Conservation (phyloP, 2,329 filamentous ascomycete genomes). For the Dactylellina leptospora region DNA sequence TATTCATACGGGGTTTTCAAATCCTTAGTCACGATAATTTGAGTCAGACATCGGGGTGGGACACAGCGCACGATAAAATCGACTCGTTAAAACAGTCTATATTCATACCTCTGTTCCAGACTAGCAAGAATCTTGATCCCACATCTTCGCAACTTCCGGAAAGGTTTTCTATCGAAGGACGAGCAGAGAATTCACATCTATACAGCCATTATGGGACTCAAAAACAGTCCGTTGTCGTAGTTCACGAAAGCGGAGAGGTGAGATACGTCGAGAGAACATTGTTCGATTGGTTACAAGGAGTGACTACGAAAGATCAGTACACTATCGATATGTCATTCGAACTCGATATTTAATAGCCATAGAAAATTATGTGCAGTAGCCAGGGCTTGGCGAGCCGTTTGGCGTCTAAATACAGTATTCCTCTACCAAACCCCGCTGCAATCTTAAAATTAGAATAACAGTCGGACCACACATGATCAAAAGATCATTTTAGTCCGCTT, state of each 20-base stretch:
- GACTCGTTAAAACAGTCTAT: slow-evolving; percentile 68
- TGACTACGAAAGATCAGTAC: neutral
- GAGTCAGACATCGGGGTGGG: slow-evolving; percentile 59
- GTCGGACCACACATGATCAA: too few relatives aligned
- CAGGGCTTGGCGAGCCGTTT: neutral
- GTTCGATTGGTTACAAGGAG: slow-evolving; percentile 43
- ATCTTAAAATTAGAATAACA: too few relatives aligned
- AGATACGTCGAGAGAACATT: slow-evolving; percentile 39
- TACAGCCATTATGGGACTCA: slow-evolving; percentile 40
- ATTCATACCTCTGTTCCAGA: slow-evolving; percentile 68
- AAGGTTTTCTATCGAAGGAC: neutral
- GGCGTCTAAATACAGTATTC: too few relatives aligned
- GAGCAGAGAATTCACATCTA: neutral
- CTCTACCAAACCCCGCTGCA: too few relatives aligned
- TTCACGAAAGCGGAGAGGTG: slow-evolving; percentile 30
- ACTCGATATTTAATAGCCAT: slow-evolving; percentile 6
- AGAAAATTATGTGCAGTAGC: neutral
- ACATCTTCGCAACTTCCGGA: neutral
- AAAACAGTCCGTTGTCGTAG: slow-evolving; percentile 41
- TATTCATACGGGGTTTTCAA: slow-evolving; percentile 65
- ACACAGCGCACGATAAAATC: slow-evolving; percentile 67
- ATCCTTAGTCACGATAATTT: slow-evolving; percentile 69
- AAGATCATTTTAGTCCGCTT: too few relatives aligned
- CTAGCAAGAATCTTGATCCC: neutral
- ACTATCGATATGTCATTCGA: slow-evolving; percentile 32